Conservation (phyloP, 192 early-diverging fungal species). For the Entomortierella chlamydospora region DNA sequence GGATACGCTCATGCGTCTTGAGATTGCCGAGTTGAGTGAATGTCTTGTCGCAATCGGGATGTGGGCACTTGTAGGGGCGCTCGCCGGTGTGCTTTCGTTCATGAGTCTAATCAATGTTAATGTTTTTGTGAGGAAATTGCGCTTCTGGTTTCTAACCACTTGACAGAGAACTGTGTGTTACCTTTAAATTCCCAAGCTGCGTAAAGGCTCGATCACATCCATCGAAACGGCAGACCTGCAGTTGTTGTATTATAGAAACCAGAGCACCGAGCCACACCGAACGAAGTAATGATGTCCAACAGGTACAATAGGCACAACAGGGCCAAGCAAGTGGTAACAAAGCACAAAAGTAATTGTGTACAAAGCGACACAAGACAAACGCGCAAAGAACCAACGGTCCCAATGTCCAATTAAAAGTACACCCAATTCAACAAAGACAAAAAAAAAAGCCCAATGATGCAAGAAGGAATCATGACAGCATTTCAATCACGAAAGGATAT, state of each 20-base stretch:
- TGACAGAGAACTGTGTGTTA: not conserved
- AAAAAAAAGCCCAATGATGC: constrained; percentile 5
- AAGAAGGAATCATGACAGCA: constrained; percentile 2
- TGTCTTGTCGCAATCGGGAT: constrained; percentile 72
- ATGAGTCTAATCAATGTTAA: constrained; percentile 15
- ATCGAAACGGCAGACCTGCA: constrained; percentile 71
- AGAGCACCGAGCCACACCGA: not conserved
- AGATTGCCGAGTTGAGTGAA: constrained; percentile 84
- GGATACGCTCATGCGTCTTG: constrained; percentile 84
- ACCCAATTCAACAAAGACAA: not conserved
- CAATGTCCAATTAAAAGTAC: constrained; percentile 1
- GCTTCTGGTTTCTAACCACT: no score
- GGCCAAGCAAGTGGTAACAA: constrained; percentile 21
- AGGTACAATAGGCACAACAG: not conserved
- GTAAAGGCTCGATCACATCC: constrained; percentile 78
- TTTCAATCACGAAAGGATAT: not conserved
- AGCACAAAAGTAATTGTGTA: constrained; percentile 24
- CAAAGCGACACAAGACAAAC: constrained; percentile 22
- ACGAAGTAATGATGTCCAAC: not conserved
- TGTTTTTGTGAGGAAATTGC: not conserved
- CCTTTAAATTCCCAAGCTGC: constrained; percentile 77
- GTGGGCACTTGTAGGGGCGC: constrained; percentile 61
- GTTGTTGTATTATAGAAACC: not conserved
- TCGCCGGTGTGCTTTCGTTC: constrained; percentile 47
- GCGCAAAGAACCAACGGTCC: constrained; percentile 44